Conservation (phyloP, 129 eudicot genomes). For the Heracleum sosnowskyi region DNA sequence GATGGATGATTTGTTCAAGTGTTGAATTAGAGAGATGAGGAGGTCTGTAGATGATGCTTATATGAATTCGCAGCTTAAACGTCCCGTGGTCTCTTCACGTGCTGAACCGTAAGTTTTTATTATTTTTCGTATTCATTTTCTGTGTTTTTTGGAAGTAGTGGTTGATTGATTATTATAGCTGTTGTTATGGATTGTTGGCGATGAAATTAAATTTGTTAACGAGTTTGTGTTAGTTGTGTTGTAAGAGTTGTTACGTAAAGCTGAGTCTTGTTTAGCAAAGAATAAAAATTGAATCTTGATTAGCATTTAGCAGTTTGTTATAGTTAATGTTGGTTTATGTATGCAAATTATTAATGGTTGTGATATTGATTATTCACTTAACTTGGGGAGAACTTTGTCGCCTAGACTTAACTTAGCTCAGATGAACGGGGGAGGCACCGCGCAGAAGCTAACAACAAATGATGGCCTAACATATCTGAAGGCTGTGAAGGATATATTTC, state of each 20-base stretch:
- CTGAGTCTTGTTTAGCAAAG: not conserved
- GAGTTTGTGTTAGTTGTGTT: not conserved
- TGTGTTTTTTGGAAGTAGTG: not conserved
- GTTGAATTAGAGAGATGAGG: conserved; percentile 43
- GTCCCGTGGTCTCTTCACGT: conserved; percentile 41
- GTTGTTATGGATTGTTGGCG: not conserved
- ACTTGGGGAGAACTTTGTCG: not conserved
- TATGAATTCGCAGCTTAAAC: conserved; percentile 46
- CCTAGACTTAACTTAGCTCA: conserved; percentile 27
- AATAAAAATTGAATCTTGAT: not conserved
- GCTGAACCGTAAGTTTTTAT: conserved; percentile 53
- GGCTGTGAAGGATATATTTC: conserved; percentile 65
- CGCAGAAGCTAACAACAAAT: conserved; percentile 45
- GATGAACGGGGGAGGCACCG: conserved; percentile 40
- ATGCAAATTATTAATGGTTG: not conserved
- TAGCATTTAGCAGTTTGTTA: conserved; percentile 8
- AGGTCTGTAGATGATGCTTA: conserved; percentile 62
- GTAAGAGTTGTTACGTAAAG: not conserved
- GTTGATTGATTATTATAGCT: not conserved
- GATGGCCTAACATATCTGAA: conserved; percentile 79
- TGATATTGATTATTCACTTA: not conserved
- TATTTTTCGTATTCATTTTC: not conserved
- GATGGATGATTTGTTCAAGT: conserved; percentile 17
- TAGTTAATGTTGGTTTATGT: not conserved
- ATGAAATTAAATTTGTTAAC: not conserved